phyloP scores from a whole-genome alignment of 2,329 filamentous ascomycete species.

The Trichoderma afroharzianum region DNA sequence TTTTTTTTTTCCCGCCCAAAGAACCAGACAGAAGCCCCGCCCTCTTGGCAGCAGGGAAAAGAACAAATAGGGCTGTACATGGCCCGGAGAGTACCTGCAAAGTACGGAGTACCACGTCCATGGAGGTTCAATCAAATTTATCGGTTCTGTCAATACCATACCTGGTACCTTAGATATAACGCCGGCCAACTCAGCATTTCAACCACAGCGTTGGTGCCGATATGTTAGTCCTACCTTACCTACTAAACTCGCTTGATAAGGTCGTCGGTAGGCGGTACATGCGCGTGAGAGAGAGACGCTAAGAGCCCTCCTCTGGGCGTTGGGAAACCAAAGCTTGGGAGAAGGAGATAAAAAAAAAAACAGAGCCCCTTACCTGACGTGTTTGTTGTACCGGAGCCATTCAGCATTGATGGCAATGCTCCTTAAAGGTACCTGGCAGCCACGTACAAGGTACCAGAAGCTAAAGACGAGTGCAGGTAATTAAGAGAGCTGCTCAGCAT shows the following conservation, averaged over 20 bases:
- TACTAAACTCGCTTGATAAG: not conserved
- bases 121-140: not conserved
- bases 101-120: not conserved
- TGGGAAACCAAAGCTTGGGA: not conserved
- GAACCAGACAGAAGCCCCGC: not conserved
- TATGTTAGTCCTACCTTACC: not conserved
- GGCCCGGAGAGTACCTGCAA: not conserved
- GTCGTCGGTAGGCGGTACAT: not conserved
- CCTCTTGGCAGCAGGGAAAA: conserved; percentile 10
- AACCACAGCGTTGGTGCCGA: not conserved
- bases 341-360: not conserved
- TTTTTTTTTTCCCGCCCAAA: conserved; percentile 4
- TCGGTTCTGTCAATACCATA: not conserved
- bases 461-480: not conserved
- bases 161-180: not conserved
- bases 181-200: not conserved
- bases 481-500: not conserved
- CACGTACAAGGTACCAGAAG: not conserved
- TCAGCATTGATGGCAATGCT: not conserved
- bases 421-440: not conserved
- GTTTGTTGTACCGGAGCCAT: not conserved
- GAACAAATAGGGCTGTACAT: conserved; percentile 8
- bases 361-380: not conserved
- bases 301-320: not conserved
- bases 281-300: not conserved